These are phyloP conservation scores for Cryptococcus sp. DNA, from an alignment of 1,284 basidiomycete species.

Conservation along the genomic window DNA sequence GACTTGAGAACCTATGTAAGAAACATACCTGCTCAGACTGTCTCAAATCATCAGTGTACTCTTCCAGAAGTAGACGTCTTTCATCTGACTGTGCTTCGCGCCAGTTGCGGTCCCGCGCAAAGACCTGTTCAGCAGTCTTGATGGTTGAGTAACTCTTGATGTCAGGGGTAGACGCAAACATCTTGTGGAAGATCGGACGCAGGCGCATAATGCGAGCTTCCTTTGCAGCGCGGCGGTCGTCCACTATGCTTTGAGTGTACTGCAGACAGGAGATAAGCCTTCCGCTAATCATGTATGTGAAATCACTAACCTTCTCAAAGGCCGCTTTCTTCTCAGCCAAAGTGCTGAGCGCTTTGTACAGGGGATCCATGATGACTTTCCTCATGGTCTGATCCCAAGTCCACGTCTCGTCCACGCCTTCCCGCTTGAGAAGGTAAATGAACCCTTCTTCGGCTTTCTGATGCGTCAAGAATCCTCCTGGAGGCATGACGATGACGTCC, in stretches of 20 bases:
- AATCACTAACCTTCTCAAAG: constrained; percentile 75
- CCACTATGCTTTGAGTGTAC: constrained; percentile 68
- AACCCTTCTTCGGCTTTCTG: constrained; percentile 95
- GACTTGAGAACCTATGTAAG: neutral
- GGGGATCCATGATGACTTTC: constrained; percentile 93
- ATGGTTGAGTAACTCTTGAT: constrained; percentile 89
- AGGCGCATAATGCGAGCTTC: constrained; percentile 77
- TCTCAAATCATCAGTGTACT: constrained; percentile 80
- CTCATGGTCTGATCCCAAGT: constrained; percentile 99
- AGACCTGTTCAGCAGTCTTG: constrained; percentile 77
- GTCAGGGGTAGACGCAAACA: constrained; percentile 77
- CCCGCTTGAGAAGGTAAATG: constrained; percentile 79
- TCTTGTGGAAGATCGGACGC: constrained; percentile 76
- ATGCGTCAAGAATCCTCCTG: constrained; percentile 79
- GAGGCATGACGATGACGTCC: constrained; percentile 64
- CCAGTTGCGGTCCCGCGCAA: constrained; percentile 83
- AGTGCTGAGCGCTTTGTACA: constrained; percentile 92
- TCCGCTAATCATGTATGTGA: neutral
- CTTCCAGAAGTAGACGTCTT: constrained; percentile 80
- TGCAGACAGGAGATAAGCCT: constrained; percentile 41
- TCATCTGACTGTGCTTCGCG: constrained; percentile 81
- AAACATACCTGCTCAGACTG: constrained; percentile 75
- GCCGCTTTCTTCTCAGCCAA: constrained; percentile 91
- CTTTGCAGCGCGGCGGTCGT: constrained; percentile 74
- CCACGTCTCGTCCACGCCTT: constrained; percentile 86